Evolutionary conservation across 495 filamentous ascomycete species (phyloP).

Genomic region (Mycothermus thermophilus): DNA sequence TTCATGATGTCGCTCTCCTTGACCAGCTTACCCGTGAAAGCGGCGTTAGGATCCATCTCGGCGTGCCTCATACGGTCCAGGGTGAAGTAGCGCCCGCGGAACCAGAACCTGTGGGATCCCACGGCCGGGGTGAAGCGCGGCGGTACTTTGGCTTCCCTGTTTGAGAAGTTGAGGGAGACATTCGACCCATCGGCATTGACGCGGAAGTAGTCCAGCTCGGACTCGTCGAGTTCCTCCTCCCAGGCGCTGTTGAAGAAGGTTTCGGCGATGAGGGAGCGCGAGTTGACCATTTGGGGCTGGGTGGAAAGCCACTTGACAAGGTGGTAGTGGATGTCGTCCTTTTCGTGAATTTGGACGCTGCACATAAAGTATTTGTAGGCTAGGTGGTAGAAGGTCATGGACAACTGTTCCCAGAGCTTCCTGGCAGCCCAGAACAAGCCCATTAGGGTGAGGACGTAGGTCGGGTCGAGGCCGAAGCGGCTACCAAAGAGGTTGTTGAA

Average conservation of each 20-base stretch:
- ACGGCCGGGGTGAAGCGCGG: constrained; percentile 29
- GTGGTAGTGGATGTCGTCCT: constrained; percentile 47
- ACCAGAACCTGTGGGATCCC: constrained; percentile 30
- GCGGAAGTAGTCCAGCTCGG: constrained; percentile 15
- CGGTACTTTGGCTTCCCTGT: constrained; percentile 24
- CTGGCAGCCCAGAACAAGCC: constrained; percentile 28
- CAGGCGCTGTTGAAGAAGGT: constrained; percentile 37
- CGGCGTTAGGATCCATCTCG: constrained; percentile 14
- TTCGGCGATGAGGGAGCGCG: constrained; percentile 44
- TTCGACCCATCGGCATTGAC: constrained; percentile 22
- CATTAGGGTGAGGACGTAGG: constrained; percentile 19
- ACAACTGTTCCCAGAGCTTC: constrained; percentile 21
- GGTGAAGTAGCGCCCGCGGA: constrained; percentile 23
- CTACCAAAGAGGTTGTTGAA: constrained; percentile 19
- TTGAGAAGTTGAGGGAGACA: constrained; percentile 31
- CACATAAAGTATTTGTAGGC: constrained; percentile 38
- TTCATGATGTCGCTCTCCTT: constrained; percentile 28
- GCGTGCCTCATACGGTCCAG: constrained; percentile 27
- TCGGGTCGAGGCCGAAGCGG: constrained; percentile 26
- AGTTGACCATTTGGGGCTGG: constrained; percentile 37
- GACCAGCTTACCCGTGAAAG: constrained; percentile 12
- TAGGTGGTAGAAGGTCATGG: constrained; percentile 11
- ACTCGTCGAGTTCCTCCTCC: constrained; percentile 35
- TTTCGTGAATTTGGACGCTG: constrained; percentile 39
- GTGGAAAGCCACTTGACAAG: constrained; percentile 47